These are phyloP conservation scores for Hericium alpestre DNA, from an alignment of 768 basidiomycete species.

Conservation along the genomic window DNA sequence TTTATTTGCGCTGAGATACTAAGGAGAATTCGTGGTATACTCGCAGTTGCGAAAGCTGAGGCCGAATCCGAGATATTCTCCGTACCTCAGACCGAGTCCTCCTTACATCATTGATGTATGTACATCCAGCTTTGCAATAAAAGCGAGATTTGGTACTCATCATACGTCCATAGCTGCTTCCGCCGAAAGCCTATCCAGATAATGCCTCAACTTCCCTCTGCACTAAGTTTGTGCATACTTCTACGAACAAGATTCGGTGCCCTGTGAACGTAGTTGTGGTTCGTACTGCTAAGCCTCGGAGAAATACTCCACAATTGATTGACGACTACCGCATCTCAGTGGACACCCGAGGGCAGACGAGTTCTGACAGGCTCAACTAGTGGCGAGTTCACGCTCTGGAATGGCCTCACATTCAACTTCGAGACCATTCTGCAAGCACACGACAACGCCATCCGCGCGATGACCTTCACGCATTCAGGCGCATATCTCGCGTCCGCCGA, in stretches of 20 bases:
- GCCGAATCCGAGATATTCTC: constrained; percentile 67
- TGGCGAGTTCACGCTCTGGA: constrained; percentile 98
- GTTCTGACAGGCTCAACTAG: constrained; percentile 91
- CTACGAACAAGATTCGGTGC: constrained; percentile 96
- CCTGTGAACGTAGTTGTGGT: constrained; percentile 94
- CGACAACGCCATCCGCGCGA: constrained; percentile 84
- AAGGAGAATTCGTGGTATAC: constrained; percentile 1
- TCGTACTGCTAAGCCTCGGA: constrained; percentile 22
- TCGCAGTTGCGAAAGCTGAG: constrained; percentile 64
- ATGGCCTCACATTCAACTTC: constrained; percentile 98
- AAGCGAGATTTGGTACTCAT: constrained; percentile 14
- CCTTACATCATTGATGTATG: constrained; percentile 85
- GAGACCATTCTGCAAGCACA: constrained; percentile 99
- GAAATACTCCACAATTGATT: not conserved
- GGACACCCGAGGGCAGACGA: constrained; percentile 94
- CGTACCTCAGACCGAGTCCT: constrained; percentile 72
- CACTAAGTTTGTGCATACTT: constrained; percentile 95
- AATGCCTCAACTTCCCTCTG: constrained; percentile 91
- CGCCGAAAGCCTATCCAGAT: constrained; percentile 82
- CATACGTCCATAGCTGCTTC: constrained; percentile 59
- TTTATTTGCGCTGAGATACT: not conserved
- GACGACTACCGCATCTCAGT: constrained; percentile 36
- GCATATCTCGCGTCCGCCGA: constrained; percentile 88
- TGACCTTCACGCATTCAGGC: constrained; percentile 89
- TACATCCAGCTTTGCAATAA: constrained; percentile 7